Percentiles rank a stretch among this genome's conserved stretches.
Evolutionary conservation across 2,329 filamentous ascomycete genomes (phyloP).

Genomic region (Penicillium griseofulvum): DNA sequence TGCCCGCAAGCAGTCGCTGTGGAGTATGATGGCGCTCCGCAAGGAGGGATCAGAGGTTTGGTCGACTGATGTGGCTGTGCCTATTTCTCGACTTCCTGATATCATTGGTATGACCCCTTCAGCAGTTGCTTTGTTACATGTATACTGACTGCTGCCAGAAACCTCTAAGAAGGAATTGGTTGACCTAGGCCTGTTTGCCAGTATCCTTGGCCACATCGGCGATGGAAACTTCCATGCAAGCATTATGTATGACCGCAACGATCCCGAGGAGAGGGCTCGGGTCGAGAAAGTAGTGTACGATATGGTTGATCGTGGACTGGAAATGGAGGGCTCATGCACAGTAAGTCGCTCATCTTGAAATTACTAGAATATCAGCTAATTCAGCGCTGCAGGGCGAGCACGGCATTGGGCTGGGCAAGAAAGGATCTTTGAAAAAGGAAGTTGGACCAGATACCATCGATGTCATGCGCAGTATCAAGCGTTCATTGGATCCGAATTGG

Average conservation of each 20-base stretch:
- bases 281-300: slow-evolving; percentile 80
- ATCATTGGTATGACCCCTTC: slow-evolving; percentile 52
- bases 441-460: slow-evolving; percentile 75
- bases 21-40: slow-evolving; percentile 59
- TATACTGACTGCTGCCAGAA: slow-evolving; percentile 50
- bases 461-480: slow-evolving; percentile 82
- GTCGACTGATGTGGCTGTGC: slow-evolving; percentile 62
- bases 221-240: slow-evolving; percentile 94
- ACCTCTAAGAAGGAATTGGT: slow-evolving; percentile 87
- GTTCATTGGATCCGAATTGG: slow-evolving; percentile 79
- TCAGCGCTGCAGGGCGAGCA: slow-evolving; percentile 64
- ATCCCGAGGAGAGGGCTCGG: slow-evolving; percentile 67
- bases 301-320: slow-evolving; percentile 85
- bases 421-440: slow-evolving; percentile 73
- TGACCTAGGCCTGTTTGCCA: slow-evolving; percentile 79
- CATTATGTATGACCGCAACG: slow-evolving; percentile 77
- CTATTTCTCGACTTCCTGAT: slow-evolving; percentile 60
- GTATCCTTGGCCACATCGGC: slow-evolving; percentile 84
- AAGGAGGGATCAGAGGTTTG: slow-evolving; percentile 58
- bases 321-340: slow-evolving; percentile 92
- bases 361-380: slow-evolving; percentile 5
- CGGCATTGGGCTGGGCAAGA: slow-evolving; percentile 82
- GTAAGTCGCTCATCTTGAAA: slow-evolving; percentile 28
- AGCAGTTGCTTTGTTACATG: not conserved
- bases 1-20: slow-evolving; percentile 59